Base-by-base conservation (phyloP, 257 asterid species). In the Thymus mandschuricus region DNA sequence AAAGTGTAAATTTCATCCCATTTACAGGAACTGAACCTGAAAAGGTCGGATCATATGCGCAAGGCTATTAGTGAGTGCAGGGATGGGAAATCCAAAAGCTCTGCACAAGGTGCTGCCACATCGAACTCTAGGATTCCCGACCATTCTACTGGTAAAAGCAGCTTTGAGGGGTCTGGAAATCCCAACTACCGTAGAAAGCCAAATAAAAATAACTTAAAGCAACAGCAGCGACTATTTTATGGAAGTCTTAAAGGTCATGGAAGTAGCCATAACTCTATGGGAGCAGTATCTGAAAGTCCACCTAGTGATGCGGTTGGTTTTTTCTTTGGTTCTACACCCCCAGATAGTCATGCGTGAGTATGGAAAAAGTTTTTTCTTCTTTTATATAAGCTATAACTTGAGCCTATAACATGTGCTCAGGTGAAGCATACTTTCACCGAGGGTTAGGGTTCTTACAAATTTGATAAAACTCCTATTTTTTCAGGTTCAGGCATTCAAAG, bases 271-370 rank as follows among this genome's bases (percentile, higher is more conserved):
- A 90, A 75, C 71, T 55, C 82, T 72, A 60, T 44, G 11, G 88
- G 89, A 69, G 68, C 72, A 38, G 34, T 79, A 73, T 82, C 92
- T 66, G 97, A 88, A 82, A 89, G 97, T 77, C 96, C 96, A 29
- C 88, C 95, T 50, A 81, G 85, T 70, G 88, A 86, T 81, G 85
- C 96, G 6, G 86, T 94, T 79, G 99, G 97, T 12, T 91, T 89
- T 84, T 94, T 85, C 91, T 91, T 91, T 87, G 95, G 96, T 71
- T 86, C 96, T 75, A 86, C 95, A 5, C 92, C 98, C 74, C 93
- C 97, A 27, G 96, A 94, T 70, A 71, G 82, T 85, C 86, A 79
- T 54, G 95, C 85, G 99, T 94, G 77, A 83, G 93, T 71, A 60
- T 45, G 9, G 48, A 3, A 67, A 73, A 8, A 44, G 62, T 75